Conservation (phyloP, 2,329 filamentous ascomycete species). For the Aspergillus brunneoviolaceus region DNA sequence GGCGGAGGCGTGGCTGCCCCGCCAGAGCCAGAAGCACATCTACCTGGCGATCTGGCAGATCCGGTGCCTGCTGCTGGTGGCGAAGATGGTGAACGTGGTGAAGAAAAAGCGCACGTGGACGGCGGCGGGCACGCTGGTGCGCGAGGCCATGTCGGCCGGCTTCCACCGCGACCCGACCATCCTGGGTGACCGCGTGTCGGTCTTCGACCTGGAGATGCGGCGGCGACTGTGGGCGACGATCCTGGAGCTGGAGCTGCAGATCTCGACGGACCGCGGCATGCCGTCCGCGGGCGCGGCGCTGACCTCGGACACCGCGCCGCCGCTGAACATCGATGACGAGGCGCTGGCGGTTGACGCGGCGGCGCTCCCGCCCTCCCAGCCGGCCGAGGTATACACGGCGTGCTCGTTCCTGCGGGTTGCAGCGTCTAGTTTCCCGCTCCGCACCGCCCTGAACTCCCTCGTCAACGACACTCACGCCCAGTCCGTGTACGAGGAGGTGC, state of each 20-base stretch:
- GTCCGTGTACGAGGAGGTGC: conserved; percentile 26
- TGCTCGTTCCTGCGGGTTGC: conserved; percentile 29
- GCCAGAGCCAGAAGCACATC: conserved; percentile 52
- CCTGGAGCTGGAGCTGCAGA: conserved; percentile 53
- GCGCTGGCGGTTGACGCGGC: conserved; percentile 21
- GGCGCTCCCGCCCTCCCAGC: background rate
- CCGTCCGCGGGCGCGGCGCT: conserved; percentile 33
- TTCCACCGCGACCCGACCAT: conserved; percentile 51
- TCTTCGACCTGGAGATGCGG: conserved; percentile 51
- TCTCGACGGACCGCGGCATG: conserved; percentile 52
- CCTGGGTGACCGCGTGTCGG: conserved; percentile 36
- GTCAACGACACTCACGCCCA: conserved; percentile 28
- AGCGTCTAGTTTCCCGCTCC: conserved; percentile 23
- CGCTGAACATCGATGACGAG: conserved; percentile 25
- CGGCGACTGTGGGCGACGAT: conserved; percentile 52
- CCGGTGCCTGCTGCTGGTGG: conserved; percentile 48
- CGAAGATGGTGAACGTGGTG: conserved; percentile 49
- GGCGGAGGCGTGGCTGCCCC: conserved; percentile 16
- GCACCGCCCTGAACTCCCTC: conserved; percentile 27
- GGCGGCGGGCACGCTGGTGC: conserved; percentile 47
- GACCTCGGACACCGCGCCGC: conserved; percentile 13
- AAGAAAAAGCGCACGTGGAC: conserved; percentile 54
- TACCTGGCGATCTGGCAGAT: conserved; percentile 51
- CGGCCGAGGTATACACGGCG: conserved; percentile 24
- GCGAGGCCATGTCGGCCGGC: conserved; percentile 51